phyloP scores from a whole-genome alignment of 1,284 basidiomycete genomes.

The Blastosporella zonata region DNA sequence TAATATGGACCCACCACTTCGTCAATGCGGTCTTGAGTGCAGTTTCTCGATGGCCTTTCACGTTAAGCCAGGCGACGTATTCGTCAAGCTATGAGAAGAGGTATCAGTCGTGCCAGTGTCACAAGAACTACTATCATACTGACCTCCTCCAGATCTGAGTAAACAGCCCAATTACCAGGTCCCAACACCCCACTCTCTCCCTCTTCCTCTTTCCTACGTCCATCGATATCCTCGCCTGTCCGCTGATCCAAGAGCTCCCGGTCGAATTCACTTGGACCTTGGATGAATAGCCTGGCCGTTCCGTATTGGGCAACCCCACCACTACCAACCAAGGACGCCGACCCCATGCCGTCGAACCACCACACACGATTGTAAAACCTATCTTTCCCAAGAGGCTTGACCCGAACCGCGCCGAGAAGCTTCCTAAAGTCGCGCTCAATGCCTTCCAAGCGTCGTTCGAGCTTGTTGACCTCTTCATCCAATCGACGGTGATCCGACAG shows the following conservation, averaged over 20 bases:
- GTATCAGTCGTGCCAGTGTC: not conserved
- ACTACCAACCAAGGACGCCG: conserved; percentile 70
- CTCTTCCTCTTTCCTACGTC: conserved; percentile 70
- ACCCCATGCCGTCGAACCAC: conserved; percentile 98
- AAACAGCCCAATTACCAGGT: conserved; percentile 86
- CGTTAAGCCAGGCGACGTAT: conserved; percentile 87
- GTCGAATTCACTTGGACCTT: conserved; percentile 82
- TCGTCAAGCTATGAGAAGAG: conserved; percentile 62
- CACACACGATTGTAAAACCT: conserved; percentile 93
- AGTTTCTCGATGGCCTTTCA: conserved; percentile 85
- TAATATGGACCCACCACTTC: conserved; percentile 86
- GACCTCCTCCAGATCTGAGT: conserved; percentile 86
- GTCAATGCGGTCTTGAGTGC: conserved; percentile 77
- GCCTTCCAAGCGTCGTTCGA: conserved; percentile 76
- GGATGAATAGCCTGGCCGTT: conserved; percentile 86
- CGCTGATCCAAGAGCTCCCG: conserved; percentile 62
- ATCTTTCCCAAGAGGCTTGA: conserved; percentile 87
- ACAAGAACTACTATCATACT: conserved; percentile 12
- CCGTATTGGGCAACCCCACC: conserved; percentile 80
- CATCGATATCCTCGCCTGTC: conserved; percentile 56
- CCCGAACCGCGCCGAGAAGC: conserved; percentile 76
- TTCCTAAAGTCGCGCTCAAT: conserved; percentile 94
- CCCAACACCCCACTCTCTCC: conserved; percentile 70
- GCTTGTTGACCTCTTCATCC: conserved; percentile 83
- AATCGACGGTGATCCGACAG: conserved; percentile 75